These are phyloP conservation scores for Pinus taeda DNA, from an alignment of 75 land plant species.

Conservation along the genomic window DNA sequence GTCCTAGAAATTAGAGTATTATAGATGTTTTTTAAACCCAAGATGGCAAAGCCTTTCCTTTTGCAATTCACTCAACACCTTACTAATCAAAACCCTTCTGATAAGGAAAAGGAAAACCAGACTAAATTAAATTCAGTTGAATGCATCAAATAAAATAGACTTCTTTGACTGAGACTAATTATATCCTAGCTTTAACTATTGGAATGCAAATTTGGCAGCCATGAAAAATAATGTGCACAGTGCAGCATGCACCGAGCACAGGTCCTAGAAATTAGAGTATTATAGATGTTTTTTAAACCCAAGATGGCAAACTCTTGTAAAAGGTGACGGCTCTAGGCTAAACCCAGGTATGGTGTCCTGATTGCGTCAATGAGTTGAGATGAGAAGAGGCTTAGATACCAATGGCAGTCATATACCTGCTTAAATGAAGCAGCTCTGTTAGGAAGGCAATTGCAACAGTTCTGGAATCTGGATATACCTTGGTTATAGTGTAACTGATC, in stretches of 20 bases:
- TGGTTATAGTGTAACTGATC: conserved; percentile 43
- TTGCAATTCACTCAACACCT: no score
- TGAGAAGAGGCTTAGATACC: neutral
- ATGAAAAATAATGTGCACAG: neutral
- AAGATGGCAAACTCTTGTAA: neutral
- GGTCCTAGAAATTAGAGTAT: neutral
- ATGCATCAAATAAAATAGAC: no score
- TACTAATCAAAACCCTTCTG: no score
- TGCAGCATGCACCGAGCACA: neutral
- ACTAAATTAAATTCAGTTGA: no score
- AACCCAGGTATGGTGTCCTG: neutral
- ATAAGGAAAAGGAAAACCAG: no score
- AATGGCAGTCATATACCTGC: conserved; percentile 28
- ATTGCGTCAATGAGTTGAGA: neutral
- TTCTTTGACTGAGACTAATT: no score
- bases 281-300: neutral
- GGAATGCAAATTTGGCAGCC: neutral
- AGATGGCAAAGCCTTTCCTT: neutral
- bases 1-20: neutral
- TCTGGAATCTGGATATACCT: conserved; percentile 24
- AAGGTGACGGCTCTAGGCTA: neutral
- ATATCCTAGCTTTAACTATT: neutral
- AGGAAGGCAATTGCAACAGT: conserved; percentile 28
- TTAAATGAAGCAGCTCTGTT: conserved; percentile 41
- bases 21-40: neutral